A percentile compares a stretch with the other conserved stretches of the same genome.
Evolutionary conservation across 169 alveolate genomes (phyloP).

Genomic region (Plasmodium ovale): DNA sequence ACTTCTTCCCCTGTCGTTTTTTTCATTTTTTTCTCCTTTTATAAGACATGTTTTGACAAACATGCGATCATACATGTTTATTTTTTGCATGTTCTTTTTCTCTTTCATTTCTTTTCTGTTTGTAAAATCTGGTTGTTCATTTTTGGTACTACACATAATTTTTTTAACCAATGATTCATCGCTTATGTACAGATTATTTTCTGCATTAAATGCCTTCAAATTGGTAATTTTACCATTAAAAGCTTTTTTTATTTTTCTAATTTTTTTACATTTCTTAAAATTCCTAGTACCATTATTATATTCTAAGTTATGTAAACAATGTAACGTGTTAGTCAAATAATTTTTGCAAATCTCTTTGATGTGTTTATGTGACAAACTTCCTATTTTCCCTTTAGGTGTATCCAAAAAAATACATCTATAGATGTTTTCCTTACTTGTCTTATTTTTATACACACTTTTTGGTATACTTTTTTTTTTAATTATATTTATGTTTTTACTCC

Average conservation of each 20-base stretch:
- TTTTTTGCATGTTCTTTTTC: slow-evolving; percentile 1
- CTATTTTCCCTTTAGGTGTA: not conserved
- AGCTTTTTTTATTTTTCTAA: slow-evolving; percentile 8
- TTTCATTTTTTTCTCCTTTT: not conserved
- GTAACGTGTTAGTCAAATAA: slow-evolving; percentile 6
- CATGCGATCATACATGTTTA: slow-evolving; percentile 11
- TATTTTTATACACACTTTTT: slow-evolving; percentile 4
- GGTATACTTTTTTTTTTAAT: not conserved
- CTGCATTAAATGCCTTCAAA: slow-evolving; percentile 23
- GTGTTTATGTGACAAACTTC: slow-evolving; percentile 14
- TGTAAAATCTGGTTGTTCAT: not conserved
- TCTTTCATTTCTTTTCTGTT: slow-evolving; percentile 10
- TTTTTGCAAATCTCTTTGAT: slow-evolving; percentile 55
- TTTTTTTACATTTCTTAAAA: slow-evolving; percentile 17
- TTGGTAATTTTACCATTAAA: slow-evolving; percentile 22
- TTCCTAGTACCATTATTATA: not conserved
- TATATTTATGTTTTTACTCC: not conserved
- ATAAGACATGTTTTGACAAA: slow-evolving; percentile 4
- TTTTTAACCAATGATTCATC: slow-evolving; percentile 43
- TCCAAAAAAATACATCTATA: not conserved
- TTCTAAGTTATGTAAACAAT: slow-evolving; percentile 16
- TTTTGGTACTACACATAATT: slow-evolving; percentile 5
- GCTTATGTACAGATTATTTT: slow-evolving; percentile 39
- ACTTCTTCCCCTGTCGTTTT: not conserved
- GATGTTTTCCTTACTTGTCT: not conserved